phyloP scores from a whole-genome alignment of 2,329 filamentous ascomycete genomes.

The Fusarium sp. region DNA sequence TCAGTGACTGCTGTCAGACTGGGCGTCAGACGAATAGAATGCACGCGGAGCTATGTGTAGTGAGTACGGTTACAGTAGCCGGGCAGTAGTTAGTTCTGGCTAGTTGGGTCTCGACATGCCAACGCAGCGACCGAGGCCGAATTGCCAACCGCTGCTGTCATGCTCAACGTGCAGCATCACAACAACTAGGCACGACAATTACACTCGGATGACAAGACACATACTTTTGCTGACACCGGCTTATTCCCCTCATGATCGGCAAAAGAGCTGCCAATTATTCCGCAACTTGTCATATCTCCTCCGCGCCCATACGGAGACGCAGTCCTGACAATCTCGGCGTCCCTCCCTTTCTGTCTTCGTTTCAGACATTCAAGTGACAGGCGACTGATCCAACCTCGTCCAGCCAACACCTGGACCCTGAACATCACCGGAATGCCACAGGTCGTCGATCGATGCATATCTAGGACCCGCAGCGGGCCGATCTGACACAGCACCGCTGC shows the following conservation, averaged over 20 bases:
- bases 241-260: constrained; percentile 29
- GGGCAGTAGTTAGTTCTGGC: constrained; percentile 10
- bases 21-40: constrained; percentile 8
- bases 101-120: constrained; percentile 2
- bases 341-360: neutral
- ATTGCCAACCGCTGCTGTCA: constrained; percentile 4
- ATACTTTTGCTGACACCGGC: neutral
- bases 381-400: neutral
- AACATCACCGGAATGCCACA: constrained; percentile 38
- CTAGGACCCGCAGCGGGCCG: constrained; percentile 42
- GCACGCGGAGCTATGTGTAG: neutral
- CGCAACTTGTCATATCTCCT: constrained; percentile 19
- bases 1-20: constrained; percentile 7
- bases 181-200: neutral
- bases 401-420: constrained; percentile 12
- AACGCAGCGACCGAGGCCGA: neutral
- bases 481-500: constrained; percentile 37
- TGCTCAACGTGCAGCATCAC: constrained; percentile 7
- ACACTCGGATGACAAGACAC: neutral
- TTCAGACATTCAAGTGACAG: constrained; percentile 15
- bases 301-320: constrained; percentile 12
- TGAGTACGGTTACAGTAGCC: constrained; percentile 34
- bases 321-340: constrained; percentile 22
- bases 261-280: constrained; percentile 2
- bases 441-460: constrained; percentile 39